Base-by-base conservation (phyloP, 1,284 basidiomycete genomes). In the Rhodotorula glutinis region DNA sequence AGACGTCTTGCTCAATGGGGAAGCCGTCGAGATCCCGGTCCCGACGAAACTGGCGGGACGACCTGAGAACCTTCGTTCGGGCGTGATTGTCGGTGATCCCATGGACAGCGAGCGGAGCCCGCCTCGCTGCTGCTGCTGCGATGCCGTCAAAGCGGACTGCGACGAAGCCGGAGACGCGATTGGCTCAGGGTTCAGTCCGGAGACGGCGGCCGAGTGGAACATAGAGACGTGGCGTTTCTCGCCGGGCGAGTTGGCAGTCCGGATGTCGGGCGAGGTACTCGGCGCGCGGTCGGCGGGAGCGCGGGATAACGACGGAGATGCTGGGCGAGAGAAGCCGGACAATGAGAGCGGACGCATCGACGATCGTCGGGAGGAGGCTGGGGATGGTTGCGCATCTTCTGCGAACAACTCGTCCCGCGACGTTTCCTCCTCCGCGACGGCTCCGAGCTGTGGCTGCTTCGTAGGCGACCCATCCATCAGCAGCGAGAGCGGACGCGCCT, bases 71-170 rank as follows among this genome's bases (percentile, higher is more conserved):
- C 63, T 63, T 14, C 64, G 64, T 8, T 67, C 62, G 43, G 59
- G 17, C 17, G 44, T 52, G 5, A 43, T 52, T 27, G 38, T 43
- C 19, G 58, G 58, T 23, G 58, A 59, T 30, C 67, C 69, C 58
- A 73, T 71, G 23, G 72, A 73, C 40, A 73, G 72, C 5, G 72
- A 69, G 10, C 72, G 66, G 13, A 73, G 67, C 5, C 72, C 72
- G 7, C 65, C 60, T 33, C 52, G 57, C 49, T 25, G 25, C 25
- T 51, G 49, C 25, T 29, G 27, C 44, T 44, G 53, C 10, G 51
- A 49, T 5, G 40, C 7, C 19, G 60, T 11, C 38, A 52, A 13
- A 1, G 56, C 49, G 3, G 67, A 63, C 14, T 41, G 62, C 25
- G 27, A 21, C 8, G 56, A 60, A 4, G 56, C 33, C 13, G 52